Conservation (phyloP, 2,329 filamentous ascomycete genomes). For the Paecilomyces sp. region DNA sequence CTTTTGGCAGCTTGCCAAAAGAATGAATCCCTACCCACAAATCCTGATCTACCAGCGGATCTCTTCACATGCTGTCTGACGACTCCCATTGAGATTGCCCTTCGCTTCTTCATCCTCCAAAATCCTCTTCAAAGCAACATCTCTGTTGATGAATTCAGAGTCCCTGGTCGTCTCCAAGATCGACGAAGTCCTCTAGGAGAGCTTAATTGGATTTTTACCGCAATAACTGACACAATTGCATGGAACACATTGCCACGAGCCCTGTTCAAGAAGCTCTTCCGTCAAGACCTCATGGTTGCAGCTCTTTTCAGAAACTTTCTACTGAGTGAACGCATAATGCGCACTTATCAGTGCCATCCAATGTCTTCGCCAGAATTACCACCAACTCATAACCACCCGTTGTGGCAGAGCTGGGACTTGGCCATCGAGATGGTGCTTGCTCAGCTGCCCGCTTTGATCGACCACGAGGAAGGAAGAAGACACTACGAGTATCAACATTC, state of each 20-base stretch:
- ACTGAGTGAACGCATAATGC: constrained; percentile 90
- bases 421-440: constrained; percentile 91
- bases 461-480: constrained; percentile 67
- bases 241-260: constrained; percentile 91
- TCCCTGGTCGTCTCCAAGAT: constrained; percentile 87
- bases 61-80: constrained; percentile 94
- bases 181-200: constrained; percentile 89
- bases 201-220: constrained; percentile 98
- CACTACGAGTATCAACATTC: constrained; percentile 90
- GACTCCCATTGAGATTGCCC: constrained; percentile 93
- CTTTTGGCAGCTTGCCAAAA: constrained; percentile 86
- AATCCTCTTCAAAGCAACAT: constrained; percentile 66
- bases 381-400: constrained; percentile 85
- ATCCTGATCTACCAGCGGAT: constrained; percentile 86
- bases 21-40: constrained; percentile 89
- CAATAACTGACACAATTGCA: constrained; percentile 96
- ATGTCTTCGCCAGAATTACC: constrained; percentile 88
- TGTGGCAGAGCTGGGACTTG: constrained; percentile 97
- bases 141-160: constrained; percentile 73
- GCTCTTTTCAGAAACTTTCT: constrained; percentile 95
- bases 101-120: constrained; percentile 93
- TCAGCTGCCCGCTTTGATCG: constrained; percentile 75
- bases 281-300: constrained; percentile 98
- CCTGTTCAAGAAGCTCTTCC: constrained; percentile 92
- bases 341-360: constrained; percentile 89